Conservation (phyloP, 345 rosid genomes). For the Trapa bicornis region DNA sequence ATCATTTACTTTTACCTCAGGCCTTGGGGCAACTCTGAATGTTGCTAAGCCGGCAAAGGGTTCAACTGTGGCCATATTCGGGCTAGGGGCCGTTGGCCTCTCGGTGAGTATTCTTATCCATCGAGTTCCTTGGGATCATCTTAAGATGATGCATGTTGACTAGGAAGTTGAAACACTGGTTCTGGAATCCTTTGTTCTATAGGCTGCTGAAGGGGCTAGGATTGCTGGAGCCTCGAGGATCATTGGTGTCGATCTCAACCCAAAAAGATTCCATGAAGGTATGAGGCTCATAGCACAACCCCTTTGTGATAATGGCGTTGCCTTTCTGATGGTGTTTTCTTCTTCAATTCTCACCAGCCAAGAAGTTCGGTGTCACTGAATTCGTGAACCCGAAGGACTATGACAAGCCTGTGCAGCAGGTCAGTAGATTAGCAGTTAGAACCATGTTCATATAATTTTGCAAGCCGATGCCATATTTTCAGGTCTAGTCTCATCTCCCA, state of each 20-base stretch:
- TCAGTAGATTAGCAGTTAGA: not conserved
- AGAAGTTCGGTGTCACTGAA: conserved; percentile 30
- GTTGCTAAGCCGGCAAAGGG: conserved; percentile 31
- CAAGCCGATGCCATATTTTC: not conserved
- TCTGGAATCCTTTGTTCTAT: not conserved
- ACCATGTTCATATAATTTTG: not conserved
- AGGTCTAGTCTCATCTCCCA: not conserved
- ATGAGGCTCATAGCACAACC: not conserved
- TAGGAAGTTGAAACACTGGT: not conserved
- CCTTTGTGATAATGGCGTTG: not conserved
- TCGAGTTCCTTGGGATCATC: not conserved
- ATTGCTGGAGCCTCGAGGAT: conserved; percentile 33
- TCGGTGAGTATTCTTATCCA: conserved; percentile 16
- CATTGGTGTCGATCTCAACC: conserved; percentile 28
- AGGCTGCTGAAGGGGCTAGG: conserved; percentile 39
- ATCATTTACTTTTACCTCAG: conserved; percentile 5
- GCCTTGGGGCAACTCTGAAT: conserved; percentile 31
- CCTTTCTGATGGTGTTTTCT: not conserved
- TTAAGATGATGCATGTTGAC: not conserved
- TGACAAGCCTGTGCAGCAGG: conserved; percentile 29
- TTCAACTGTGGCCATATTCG: conserved; percentile 24
- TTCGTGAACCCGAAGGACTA: conserved; percentile 28
- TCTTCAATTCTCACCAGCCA: conserved; percentile 14
- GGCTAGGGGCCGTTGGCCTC: conserved; percentile 37
- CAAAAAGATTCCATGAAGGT: conserved; percentile 26